A percentile compares a stretch with the other conserved stretches of the same genome.
phyloP scores from a whole-genome alignment of 2,329 filamentous ascomycete species.

The Fusarium metavorans region DNA sequence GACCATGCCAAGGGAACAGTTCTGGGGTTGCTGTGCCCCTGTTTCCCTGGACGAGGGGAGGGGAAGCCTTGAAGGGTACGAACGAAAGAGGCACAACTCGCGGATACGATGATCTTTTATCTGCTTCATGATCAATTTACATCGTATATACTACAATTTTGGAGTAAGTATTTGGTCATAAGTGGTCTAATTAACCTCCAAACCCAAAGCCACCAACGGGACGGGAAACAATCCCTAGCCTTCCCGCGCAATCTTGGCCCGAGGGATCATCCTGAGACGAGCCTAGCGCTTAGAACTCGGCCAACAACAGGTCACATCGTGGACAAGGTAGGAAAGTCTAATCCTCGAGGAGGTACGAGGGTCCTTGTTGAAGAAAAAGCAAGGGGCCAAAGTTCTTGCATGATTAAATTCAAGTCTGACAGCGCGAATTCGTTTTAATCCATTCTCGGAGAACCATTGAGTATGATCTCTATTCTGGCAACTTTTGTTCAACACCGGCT shows the following conservation, averaged over 20 bases:
- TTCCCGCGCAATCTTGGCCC: background rate
- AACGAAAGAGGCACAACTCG: background rate
- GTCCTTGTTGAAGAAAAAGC: background rate
- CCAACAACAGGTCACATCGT: background rate
- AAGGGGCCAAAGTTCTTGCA: background rate
- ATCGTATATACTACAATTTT: too few relatives aligned
- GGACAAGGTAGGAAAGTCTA: background rate
- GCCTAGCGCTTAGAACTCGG: background rate
- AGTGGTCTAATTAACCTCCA: background rate
- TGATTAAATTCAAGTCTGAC: background rate
- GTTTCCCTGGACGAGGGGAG: background rate
- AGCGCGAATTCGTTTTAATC: background rate
- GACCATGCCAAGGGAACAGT: background rate
- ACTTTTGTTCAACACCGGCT: background rate
- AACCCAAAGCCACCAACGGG: background rate
- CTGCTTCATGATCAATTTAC: background rate
- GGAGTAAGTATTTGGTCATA: fast-evolving
- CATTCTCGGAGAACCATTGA: background rate
- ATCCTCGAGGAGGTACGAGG: background rate
- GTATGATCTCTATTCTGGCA: background rate
- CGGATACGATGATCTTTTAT: background rate
- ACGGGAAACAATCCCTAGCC: background rate
- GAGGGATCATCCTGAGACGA: background rate
- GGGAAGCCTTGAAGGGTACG: background rate
- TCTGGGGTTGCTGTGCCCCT: background rate